Evolutionary conservation across 495 filamentous ascomycete genomes (phyloP), one percentile per base, ranked within the genome.

Genomic region (Collariella sp.): DNA sequence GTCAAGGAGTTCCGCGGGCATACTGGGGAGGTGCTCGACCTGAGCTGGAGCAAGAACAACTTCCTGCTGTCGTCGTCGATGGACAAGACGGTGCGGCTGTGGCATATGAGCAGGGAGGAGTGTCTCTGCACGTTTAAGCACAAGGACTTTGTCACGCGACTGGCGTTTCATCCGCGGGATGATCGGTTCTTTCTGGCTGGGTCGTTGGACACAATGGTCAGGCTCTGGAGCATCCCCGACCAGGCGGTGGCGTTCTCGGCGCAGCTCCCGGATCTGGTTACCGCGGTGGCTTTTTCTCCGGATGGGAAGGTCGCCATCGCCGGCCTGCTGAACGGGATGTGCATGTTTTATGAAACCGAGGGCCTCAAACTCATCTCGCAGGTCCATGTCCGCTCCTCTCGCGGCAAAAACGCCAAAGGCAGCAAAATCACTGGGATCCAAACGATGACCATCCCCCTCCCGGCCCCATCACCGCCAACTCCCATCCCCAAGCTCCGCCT

Each of bases 11-110:
- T 93, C 62, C 72, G 81, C 50, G 91, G 90, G 0, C 93, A 99
- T 63, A 87, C 82, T 0, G 85, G 85, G 7, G 90, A 91, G 64
- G 82, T 99, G 5, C 71, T 99, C 58, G 91, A 95, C 63, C 62
- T 99, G 34, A 95, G 88, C 67, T 99, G 93, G 91, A 95, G 89
- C 73, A 99, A 98, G 79, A 99, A 99, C 64, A 96, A 95, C 60
- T 99, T 99, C 59, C 74, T 99, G 47, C 79, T 99, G 26, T 95
- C 91, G 24, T 95, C 91, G 0, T 96, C 90, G 0, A 97, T 95
- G 89, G 93, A 99, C 68, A 96, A 96, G 71, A 97, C 93, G 3
- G 94, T 99, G 22, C 79, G 90, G 15, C 72, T 99, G 46, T 99
- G 93, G 93, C 93, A 97, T 70, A 75, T 91, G 38, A 90, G 81